phyloP scores from a whole-genome alignment of 306 rosid genomes.

The Ammopiptanthus mongolicus region DNA sequence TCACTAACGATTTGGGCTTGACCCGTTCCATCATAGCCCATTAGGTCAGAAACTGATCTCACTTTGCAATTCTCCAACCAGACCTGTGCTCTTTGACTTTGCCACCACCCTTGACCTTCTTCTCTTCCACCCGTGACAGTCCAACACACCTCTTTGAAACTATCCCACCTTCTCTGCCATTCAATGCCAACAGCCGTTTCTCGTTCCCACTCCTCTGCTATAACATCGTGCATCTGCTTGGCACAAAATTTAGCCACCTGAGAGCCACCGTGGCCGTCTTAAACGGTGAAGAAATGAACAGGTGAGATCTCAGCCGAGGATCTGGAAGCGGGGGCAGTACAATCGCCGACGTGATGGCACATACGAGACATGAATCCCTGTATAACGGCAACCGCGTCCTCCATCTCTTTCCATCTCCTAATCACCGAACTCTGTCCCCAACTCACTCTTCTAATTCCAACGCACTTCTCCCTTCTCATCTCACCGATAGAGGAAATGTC shows the following conservation, averaged over 20 bases:
- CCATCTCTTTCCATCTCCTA: slow-evolving; percentile 78
- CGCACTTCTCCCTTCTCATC: no score
- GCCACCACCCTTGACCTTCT: no score
- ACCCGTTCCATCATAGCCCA: no score
- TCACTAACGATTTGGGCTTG: no score
- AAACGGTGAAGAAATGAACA: slow-evolving; percentile 74
- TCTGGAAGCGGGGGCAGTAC: slow-evolving; percentile 59
- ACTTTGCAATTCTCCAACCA: no score
- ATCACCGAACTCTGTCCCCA: slow-evolving; percentile 70
- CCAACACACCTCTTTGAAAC: no score
- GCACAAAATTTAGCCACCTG: slow-evolving; percentile 93
- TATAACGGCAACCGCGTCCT: slow-evolving; percentile 60
- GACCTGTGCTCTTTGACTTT: no score
- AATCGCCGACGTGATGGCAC: slow-evolving; percentile 72
- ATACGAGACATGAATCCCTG: slow-evolving; percentile 57
- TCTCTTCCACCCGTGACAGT: no score
- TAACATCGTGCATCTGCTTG: slow-evolving; percentile 64
- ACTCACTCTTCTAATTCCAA: slow-evolving; percentile 52
- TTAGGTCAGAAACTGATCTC: no score
- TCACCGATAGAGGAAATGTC: slow-evolving; percentile 56
- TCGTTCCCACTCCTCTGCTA: slow-evolving; percentile 75
- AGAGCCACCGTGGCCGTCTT: slow-evolving; percentile 88
- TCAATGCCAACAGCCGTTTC: slow-evolving; percentile 35
- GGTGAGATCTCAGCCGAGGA: slow-evolving; percentile 60
- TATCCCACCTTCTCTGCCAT: slow-evolving; percentile 89